Base-by-base conservation (phyloP, 345 rosid species). In the Arabidopsis suecica region DNA sequence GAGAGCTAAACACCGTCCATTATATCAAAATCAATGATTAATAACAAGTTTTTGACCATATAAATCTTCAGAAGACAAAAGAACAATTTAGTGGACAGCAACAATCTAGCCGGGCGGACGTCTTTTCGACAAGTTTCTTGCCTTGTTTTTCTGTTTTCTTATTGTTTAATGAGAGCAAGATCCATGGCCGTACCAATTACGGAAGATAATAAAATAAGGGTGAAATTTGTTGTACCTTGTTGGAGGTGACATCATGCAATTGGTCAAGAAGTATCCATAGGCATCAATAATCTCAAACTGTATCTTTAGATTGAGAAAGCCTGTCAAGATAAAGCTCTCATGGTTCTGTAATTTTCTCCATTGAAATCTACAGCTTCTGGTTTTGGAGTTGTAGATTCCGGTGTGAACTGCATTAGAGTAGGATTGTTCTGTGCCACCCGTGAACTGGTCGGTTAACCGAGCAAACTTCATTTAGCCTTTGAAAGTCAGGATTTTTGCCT, bases 261-360 rank as follows among this genome's bases (percentile, higher is more conserved):
- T 42, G 38, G 25, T 75, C 81, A 85, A 71, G 63, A 76, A 22
- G 84, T 79, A 74, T 93, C 82, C 84, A 90, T 74, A 40, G 23
- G 41, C 65, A 72, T 90, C 88, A 66, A 86, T 85, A 16, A 86
- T 75, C 49, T 86, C 88, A 68, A 87, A 88, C 72, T 87, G 97
- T 89, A 90, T 87, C 70, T 86, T 88, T 80, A 92, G 64, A 80
- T 83, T 64, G 36, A 88, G 86, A 75, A 77, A 22, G 63, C 53
- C 72, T 84, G 61, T 83, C 83, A 38, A 82, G 86, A 66, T 85
- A 90, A 34, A 88, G 73, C 58, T 92, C 71, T 82, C 86, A 47
- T 71, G 40, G 25, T 34, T 8, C 7, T 23, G 3, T 11, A 53
- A 14, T 10, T 53, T 53, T 59, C 32, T 7, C 8, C 37, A 13